These are phyloP conservation scores for Vanderwaltozyma verrucispora DNA, from an alignment of 805 yeast species.

Conservation along the genomic window DNA sequence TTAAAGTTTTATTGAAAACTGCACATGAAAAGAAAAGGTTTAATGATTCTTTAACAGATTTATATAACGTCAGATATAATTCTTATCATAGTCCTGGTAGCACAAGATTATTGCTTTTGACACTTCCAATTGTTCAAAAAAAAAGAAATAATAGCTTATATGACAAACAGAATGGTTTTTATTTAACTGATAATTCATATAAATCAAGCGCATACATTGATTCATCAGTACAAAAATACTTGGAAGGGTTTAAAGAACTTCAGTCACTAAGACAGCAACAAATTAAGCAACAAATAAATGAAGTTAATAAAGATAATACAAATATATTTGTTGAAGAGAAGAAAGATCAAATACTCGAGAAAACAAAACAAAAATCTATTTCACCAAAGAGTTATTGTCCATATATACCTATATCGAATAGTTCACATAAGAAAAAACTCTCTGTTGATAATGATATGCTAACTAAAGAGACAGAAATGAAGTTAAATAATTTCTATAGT, in stretches of 20 bases:
- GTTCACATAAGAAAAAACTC: no score
- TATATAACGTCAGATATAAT: not conserved
- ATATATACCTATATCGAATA: not conserved
- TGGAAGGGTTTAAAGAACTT: not conserved
- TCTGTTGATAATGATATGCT: no score
- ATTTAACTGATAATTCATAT: conserved; percentile 1
- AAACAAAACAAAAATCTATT: not conserved
- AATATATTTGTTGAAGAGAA: no score
- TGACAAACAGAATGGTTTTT: not conserved
- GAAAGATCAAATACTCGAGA: no score
- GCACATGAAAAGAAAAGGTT: not conserved
- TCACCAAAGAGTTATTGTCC: not conserved
- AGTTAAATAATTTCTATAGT: no score
- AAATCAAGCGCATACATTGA: not conserved
- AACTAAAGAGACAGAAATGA: no score
- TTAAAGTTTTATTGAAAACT: not conserved
- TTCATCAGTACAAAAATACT: not conserved
- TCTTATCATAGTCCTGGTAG: conserved; percentile 1
- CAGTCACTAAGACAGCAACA: not conserved
- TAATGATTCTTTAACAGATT: not conserved
- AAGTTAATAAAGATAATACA: not conserved
- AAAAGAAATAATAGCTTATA: not conserved
- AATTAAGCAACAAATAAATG: no score
- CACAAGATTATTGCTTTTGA: not conserved
- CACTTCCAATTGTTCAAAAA: conserved; percentile 1